Percentiles rank a stretch among this genome's conserved stretches.
Evolutionary conservation across 768 basidiomycete species (phyloP).

Genomic region (Lactifluus volemus): DNA sequence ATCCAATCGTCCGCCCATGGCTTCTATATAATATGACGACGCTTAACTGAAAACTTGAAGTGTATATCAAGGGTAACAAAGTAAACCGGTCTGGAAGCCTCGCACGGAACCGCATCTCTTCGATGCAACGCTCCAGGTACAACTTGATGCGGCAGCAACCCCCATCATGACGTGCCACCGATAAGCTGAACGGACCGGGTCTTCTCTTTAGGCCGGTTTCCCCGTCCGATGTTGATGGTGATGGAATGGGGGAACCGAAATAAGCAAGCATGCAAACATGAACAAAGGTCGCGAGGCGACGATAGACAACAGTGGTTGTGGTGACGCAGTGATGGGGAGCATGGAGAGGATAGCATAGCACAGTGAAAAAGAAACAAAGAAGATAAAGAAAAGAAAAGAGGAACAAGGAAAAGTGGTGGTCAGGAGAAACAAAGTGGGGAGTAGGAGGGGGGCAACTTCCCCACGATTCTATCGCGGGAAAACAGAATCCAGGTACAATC

Average conservation of each 20-base stretch:
- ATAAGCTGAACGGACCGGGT: neutral
- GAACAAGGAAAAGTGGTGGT: neutral
- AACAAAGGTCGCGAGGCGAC: neutral
- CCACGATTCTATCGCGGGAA: neutral
- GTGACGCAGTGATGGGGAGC: neutral
- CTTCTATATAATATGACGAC: neutral
- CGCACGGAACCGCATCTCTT: neutral
- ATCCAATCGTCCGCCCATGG: neutral
- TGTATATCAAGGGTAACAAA: neutral
- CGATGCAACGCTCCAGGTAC: neutral
- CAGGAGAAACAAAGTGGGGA: neutral
- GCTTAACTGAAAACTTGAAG: neutral
- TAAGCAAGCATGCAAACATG: neutral
- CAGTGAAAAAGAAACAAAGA: neutral
- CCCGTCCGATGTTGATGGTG: neutral
- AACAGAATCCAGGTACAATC: conserved; percentile 9
- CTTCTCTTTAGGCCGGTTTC: neutral
- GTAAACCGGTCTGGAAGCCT: neutral
- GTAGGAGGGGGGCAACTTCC: neutral
- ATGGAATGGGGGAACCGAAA: neutral
- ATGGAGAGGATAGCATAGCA: neutral
- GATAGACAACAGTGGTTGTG: neutral
- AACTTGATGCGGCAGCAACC: neutral
- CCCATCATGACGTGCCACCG: neutral
- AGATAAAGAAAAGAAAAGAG: neutral